Percentiles rank a stretch among this genome's conserved stretches.
Evolutionary conservation across 257 asterid genomes (phyloP).

Genomic region (Linderniella brevidens): DNA sequence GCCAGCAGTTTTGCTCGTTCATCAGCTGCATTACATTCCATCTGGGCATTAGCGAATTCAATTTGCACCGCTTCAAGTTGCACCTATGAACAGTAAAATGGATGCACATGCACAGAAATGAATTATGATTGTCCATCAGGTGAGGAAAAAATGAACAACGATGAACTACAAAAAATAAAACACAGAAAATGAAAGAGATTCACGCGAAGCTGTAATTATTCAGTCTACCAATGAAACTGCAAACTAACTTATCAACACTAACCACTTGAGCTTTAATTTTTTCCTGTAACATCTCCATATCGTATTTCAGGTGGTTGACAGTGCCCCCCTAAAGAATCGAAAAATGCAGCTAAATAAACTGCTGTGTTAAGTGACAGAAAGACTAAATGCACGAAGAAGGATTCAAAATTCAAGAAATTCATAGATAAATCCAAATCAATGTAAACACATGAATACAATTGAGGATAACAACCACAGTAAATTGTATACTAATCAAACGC

Average conservation of each 20-base stretch:
- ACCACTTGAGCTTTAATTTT: slow-evolving; percentile 77
- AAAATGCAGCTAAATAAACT: slow-evolving; percentile 7
- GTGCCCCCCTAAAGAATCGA: slow-evolving; percentile 45
- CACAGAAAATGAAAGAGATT: too few species aligned
- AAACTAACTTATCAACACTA: slow-evolving; percentile 17
- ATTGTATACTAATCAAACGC: neutral
- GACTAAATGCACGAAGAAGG: slow-evolving; percentile 8
- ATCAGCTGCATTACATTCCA: slow-evolving; percentile 97
- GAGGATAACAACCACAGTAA: slow-evolving; percentile 2
- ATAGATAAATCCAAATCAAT: neutral
- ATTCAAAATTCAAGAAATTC: slow-evolving; percentile 2
- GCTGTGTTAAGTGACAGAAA: too few species aligned
- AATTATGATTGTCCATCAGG: neutral
- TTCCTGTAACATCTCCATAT: slow-evolving; percentile 60
- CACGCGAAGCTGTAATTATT: too few species aligned
- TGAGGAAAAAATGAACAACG: too few species aligned
- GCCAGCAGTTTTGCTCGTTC: slow-evolving; percentile 89
- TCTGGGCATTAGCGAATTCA: slow-evolving; percentile 62
- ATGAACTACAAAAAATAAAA: too few species aligned
- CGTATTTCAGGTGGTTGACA: slow-evolving; percentile 64
- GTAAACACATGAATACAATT: slow-evolving; percentile 5
- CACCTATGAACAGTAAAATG: slow-evolving; percentile 27
- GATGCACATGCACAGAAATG: neutral
- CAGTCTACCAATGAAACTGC: slow-evolving; percentile 1
- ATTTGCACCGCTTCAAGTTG: slow-evolving; percentile 67